These are phyloP conservation scores for Carex cristatella DNA, from an alignment of 176 grass and related monocot species.

Conservation along the genomic window DNA sequence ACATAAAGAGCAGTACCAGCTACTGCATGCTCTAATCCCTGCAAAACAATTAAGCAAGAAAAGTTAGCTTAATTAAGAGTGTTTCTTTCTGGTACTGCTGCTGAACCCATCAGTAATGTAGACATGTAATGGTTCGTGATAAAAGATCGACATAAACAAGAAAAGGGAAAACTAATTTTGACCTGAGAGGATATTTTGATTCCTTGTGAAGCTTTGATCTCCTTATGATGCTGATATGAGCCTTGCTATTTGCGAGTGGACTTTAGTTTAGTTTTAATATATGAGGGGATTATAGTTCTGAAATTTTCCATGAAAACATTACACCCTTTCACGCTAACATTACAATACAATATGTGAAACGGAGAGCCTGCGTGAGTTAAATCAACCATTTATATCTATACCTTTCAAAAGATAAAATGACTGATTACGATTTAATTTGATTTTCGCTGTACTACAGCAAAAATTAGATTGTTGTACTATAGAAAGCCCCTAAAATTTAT, in stretches of 20 bases:
- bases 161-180: constrained; percentile 6
- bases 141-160: not conserved
- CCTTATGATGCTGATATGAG: constrained; percentile 73
- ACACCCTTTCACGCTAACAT: too few relatives aligned
- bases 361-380: too few relatives aligned
- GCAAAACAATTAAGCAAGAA: constrained; percentile 14
- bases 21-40: constrained; percentile 90
- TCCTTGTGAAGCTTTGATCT: constrained; percentile 87
- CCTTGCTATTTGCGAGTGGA: constrained; percentile 37
- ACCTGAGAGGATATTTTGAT: constrained; percentile 95
- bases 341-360: too few relatives aligned
- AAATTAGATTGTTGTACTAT: too few relatives aligned
- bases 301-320: not conserved
- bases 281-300: not conserved
- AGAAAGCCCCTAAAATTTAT: too few relatives aligned
- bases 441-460: too few relatives aligned
- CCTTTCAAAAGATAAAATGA: too few relatives aligned
- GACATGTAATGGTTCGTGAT: not conserved
- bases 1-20: constrained; percentile 83
- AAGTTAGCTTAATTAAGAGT: not conserved
- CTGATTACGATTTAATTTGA: too few relatives aligned
- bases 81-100: not conserved
- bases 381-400: too few relatives aligned
- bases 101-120: not conserved
- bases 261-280: not conserved